Evolutionary conservation across 106 monocot species (phyloP).

Genomic region (Phalaenopsis aphrodite): DNA sequence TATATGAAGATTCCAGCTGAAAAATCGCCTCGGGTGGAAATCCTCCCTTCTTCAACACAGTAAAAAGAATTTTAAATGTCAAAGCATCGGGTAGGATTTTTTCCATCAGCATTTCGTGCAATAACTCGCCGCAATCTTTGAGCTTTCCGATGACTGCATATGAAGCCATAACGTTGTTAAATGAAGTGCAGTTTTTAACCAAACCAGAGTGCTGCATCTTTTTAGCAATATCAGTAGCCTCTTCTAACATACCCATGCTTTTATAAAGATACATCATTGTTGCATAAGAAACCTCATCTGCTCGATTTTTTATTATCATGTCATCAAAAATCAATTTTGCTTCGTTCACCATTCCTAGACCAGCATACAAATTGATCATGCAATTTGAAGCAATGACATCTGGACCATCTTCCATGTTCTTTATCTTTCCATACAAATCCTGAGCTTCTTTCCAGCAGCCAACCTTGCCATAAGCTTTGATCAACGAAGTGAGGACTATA

Average conservation of each 20-base stretch:
- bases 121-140: slow-evolving; percentile 48
- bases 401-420: slow-evolving; percentile 42
- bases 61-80: slow-evolving; percentile 54
- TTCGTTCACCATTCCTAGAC: slow-evolving; percentile 65
- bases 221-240: slow-evolving; percentile 43
- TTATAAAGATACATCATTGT: slow-evolving; percentile 80
- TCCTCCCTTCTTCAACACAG: slow-evolving; percentile 48
- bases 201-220: slow-evolving; percentile 44
- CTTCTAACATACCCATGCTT: slow-evolving; percentile 75
- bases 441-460: slow-evolving; percentile 74
- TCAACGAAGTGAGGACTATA: slow-evolving; percentile 66
- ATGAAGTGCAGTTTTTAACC: slow-evolving; percentile 55
- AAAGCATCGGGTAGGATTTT: slow-evolving; percentile 41
- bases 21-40: slow-evolving; percentile 35
- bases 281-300: slow-evolving; percentile 64
- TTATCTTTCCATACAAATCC: slow-evolving; percentile 52
- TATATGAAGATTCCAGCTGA: slow-evolving; percentile 55
- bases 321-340: slow-evolving; percentile 50
- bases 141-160: slow-evolving; percentile 49
- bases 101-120: slow-evolving; percentile 46
- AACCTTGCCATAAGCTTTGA: slow-evolving; percentile 63
- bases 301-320: slow-evolving; percentile 29
- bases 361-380: slow-evolving; percentile 68
- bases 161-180: slow-evolving; percentile 48
- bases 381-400: slow-evolving; percentile 70